A percentile compares a stretch with the other conserved stretches of the same genome.
phyloP scores from a whole-genome alignment of 345 rosid genomes.

The Citrus glauca region DNA sequence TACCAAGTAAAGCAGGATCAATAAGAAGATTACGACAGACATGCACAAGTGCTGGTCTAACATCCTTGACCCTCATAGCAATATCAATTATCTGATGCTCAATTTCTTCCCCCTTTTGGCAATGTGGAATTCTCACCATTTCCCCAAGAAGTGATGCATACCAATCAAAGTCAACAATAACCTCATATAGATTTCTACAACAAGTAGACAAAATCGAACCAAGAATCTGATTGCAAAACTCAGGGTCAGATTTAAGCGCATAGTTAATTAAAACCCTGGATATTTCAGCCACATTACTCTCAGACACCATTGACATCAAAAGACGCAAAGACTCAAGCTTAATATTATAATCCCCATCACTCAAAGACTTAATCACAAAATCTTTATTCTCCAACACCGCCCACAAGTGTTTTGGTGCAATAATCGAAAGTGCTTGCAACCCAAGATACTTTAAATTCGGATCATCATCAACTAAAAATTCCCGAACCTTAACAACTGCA shows the following conservation, averaged over 20 bases:
- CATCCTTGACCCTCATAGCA: conserved; percentile 88
- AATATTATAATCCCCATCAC: conserved; percentile 78
- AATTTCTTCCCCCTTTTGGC: conserved; percentile 78
- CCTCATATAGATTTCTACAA: conserved; percentile 61
- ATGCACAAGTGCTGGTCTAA: conserved; percentile 69
- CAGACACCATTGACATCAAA: conserved; percentile 87
- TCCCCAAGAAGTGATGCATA: conserved; percentile 86
- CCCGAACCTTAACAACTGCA: conserved; percentile 56
- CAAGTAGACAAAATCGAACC: conserved; percentile 75
- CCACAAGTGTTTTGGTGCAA: conserved; percentile 71
- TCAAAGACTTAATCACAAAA: conserved; percentile 77
- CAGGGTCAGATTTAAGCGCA: conserved; percentile 85
- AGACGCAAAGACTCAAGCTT: conserved; percentile 75
- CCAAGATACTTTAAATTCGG: conserved; percentile 94
- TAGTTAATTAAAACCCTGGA: conserved; percentile 70
- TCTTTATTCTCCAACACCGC: conserved; percentile 87
- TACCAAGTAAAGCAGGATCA: conserved; percentile 97
- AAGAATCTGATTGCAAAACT: conserved; percentile 83
- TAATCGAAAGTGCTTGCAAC: conserved; percentile 64
- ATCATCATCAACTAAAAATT: conserved; percentile 82
- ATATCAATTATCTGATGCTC: conserved; percentile 86
- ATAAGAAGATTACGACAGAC: conserved; percentile 72
- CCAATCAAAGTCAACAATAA: conserved; percentile 86
- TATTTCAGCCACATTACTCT: conserved; percentile 70
- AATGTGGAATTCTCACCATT: conserved; percentile 80